Evolutionary conservation across 257 asterid species (phyloP), one percentile per base, ranked within the genome.

Genomic region (Galeopsis tetrahit): DNA sequence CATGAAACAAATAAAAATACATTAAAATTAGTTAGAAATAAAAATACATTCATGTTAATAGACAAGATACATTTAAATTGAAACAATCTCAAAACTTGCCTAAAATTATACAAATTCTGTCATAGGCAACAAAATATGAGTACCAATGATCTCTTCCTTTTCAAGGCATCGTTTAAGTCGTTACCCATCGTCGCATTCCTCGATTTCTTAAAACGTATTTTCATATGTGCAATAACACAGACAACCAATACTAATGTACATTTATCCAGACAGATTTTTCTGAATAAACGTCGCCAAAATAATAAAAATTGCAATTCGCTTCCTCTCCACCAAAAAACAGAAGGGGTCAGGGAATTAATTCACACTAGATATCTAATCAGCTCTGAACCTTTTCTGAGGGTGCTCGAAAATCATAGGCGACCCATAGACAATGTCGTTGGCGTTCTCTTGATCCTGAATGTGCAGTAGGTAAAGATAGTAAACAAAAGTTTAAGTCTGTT

Each of bases 381-480:
- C 79, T 75, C 83, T 86, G 38, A 52, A 82, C 84, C 80, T 82
- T 82, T 89, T 86, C 71, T 57, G 82, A 52, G 83, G 70, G 49
- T 72, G 86, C 56, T 72, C 83, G 33, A 52, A 62, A 51, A 75
- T 68, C 38, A 65, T 48, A 49, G 73, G 68, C 55, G 66, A 76
- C 63, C 65, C 73, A 63, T 77, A 71, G 34, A 52, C 74, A 49
- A 80, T 52, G 59, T 72, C 58, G 49, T 77, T 32, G 7, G 79
- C 79, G 56, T 68, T 76, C 72, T 80, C 80, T 11, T 66, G 44
- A 40, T 53, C 79, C 81, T 71, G 62, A 44, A 78, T 32, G 34
- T 66, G 38, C 65, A 39, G 66, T 4, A 13, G 35, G 28, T 6
- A 28, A 34, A 38, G 42, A 42, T 32, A 35, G 48, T 63, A 49